Percentiles rank a stretch among this genome's conserved stretches.
These are phyloP conservation scores for Corylus americana DNA, from an alignment of 306 rosid genomes.

Conservation along the genomic window DNA sequence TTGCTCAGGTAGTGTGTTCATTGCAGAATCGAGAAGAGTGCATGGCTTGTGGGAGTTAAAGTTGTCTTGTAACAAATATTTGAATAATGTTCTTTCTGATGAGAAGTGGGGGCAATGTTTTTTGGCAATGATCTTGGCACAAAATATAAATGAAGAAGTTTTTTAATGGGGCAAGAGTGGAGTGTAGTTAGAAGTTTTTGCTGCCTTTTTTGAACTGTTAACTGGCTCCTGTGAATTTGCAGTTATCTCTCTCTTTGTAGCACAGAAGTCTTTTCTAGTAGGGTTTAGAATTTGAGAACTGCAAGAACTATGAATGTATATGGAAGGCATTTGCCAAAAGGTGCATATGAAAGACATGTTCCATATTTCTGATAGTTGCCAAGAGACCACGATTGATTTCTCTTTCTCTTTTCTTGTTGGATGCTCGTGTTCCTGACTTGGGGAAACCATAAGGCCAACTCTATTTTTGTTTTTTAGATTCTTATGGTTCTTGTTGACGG, in stretches of 20 bases:
- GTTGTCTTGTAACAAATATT: background rate
- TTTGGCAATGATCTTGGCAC: background rate
- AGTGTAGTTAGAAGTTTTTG: background rate
- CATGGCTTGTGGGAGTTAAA: slow-evolving; percentile 46
- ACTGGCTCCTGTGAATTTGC: background rate
- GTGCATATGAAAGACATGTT: background rate
- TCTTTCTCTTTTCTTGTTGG: background rate
- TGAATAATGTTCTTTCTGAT: background rate
- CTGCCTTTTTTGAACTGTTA: background rate
- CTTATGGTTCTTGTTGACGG: background rate
- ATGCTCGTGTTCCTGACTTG: background rate
- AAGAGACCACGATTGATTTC: background rate
- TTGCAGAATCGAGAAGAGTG: slow-evolving; percentile 48
- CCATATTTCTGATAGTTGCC: background rate
- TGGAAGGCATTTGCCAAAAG: background rate
- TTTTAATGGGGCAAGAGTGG: background rate
- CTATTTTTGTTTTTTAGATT: too few relatives aligned
- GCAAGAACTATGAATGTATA: background rate
- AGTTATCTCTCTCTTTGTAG: background rate
- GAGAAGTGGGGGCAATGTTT: background rate
- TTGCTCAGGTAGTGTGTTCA: slow-evolving; percentile 46
- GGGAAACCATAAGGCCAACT: background rate
- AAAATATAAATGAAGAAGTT: background rate
- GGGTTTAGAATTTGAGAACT: background rate
- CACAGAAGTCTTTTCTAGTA: background rate